Percentiles rank a stretch among this genome's conserved stretches.
These are phyloP conservation scores for Fusarium oligoseptatum DNA, from an alignment of 2,329 filamentous ascomycete genomes.

Conservation along the genomic window DNA sequence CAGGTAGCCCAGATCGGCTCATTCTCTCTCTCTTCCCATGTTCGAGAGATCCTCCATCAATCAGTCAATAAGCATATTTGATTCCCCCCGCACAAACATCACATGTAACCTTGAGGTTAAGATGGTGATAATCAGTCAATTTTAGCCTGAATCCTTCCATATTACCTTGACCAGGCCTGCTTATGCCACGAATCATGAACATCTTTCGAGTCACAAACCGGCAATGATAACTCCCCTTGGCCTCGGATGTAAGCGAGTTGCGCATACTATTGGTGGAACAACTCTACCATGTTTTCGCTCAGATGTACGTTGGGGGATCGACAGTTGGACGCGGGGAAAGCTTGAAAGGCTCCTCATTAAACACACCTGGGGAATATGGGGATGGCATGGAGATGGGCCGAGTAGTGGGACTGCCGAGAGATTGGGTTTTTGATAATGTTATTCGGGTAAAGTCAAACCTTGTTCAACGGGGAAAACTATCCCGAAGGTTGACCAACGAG, in stretches of 20 bases:
- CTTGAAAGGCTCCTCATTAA: background rate
- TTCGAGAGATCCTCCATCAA: conserved; percentile 4
- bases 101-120: background rate
- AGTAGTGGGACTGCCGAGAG: conserved; percentile 2
- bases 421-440: background rate
- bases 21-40: background rate
- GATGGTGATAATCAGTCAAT: background rate
- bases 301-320: background rate
- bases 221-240: background rate
- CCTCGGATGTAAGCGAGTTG: background rate
- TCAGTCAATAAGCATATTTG: background rate
- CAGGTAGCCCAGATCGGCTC: background rate
- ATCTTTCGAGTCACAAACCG: background rate
- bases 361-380: background rate
- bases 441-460: background rate
- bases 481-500: background rate
- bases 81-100: conserved; percentile 1
- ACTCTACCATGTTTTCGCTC: background rate
- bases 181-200: background rate
- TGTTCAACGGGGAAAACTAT: background rate
- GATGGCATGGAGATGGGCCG: conserved; percentile 6
- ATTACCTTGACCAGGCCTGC: background rate
- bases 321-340: conserved; percentile 7
- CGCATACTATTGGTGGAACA: background rate
- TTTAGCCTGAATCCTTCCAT: conserved; percentile 11